phyloP scores from a whole-genome alignment of 352 stramenopile species.

The Aphanomyces stellatus region DNA sequence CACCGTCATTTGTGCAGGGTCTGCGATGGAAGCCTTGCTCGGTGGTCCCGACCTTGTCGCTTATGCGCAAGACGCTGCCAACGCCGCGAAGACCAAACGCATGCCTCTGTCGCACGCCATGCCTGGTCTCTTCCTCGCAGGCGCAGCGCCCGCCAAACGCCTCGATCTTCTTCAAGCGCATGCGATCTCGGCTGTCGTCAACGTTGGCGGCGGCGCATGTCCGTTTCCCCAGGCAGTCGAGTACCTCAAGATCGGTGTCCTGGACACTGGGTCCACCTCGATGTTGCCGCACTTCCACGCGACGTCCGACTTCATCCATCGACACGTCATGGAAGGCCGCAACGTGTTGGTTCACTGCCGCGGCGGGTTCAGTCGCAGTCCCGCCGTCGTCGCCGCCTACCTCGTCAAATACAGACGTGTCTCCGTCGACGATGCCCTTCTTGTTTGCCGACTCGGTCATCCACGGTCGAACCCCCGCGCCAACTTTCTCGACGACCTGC shows the following conservation, averaged over 20 bases:
- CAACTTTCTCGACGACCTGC: neutral
- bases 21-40: too few relatives aligned
- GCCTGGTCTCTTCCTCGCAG: neutral
- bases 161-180: neutral
- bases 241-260: neutral
- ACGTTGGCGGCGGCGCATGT: neutral
- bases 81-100: too few relatives aligned
- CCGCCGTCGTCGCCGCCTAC: neutral
- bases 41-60: too few relatives aligned
- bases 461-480: neutral
- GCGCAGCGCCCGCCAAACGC: neutral
- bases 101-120: neutral
- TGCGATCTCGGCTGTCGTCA: neutral
- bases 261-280: neutral
- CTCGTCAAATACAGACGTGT: neutral
- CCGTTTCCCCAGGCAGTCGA: neutral
- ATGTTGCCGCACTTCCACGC: neutral
- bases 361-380: neutral
- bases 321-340: neutral
- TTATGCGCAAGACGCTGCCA: too few relatives aligned
- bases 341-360: neutral
- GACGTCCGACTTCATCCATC: neutral
- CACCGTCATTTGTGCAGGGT: too few relatives aligned
- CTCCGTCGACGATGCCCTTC: neutral
- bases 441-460: neutral